phyloP scores from a whole-genome alignment of 768 basidiomycete species.

The Leccinum imitatum region DNA sequence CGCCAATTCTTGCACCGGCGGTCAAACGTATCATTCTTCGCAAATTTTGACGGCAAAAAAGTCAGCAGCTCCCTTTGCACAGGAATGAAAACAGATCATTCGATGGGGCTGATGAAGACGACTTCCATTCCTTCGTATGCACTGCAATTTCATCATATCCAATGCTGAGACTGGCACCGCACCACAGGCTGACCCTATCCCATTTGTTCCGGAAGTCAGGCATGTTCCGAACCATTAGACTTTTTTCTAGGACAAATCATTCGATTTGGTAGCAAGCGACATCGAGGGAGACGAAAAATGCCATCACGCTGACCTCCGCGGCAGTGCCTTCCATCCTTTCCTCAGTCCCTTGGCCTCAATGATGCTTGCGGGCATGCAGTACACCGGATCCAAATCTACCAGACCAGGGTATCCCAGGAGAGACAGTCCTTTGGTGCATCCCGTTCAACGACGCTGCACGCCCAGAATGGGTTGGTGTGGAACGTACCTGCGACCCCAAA shows the following conservation, averaged over 20 bases:
- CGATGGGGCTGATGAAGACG: constrained; percentile 2
- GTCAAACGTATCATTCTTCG: constrained; percentile 3
- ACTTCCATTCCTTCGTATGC: constrained; percentile 21
- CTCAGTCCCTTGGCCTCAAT: constrained; percentile 69
- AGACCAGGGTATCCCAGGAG: constrained; percentile 85
- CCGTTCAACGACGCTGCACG: not conserved
- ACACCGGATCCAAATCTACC: constrained; percentile 87
- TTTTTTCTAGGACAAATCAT: not conserved
- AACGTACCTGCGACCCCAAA: constrained; percentile 84
- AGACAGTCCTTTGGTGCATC: constrained; percentile 61
- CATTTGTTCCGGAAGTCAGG: not conserved
- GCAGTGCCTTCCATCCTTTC: constrained; percentile 43
- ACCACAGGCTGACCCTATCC: not conserved
- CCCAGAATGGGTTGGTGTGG: not conserved
- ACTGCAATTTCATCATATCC: constrained; percentile 12
- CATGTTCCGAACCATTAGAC: not conserved
- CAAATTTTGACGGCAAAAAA: not conserved
- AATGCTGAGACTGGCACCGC: constrained; percentile 3
- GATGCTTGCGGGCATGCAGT: constrained; percentile 87
- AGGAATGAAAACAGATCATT: constrained; percentile 5
- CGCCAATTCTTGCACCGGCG: not conserved
- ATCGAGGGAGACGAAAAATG: constrained; percentile 3
- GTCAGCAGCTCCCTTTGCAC: not conserved
- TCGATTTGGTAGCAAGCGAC: constrained; percentile 6
- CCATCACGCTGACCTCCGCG: constrained; percentile 25